Evolutionary conservation across 352 stramenopile genomes (phyloP), one percentile per base, ranked within the genome.

Genomic region (Pythium coloratum): DNA sequence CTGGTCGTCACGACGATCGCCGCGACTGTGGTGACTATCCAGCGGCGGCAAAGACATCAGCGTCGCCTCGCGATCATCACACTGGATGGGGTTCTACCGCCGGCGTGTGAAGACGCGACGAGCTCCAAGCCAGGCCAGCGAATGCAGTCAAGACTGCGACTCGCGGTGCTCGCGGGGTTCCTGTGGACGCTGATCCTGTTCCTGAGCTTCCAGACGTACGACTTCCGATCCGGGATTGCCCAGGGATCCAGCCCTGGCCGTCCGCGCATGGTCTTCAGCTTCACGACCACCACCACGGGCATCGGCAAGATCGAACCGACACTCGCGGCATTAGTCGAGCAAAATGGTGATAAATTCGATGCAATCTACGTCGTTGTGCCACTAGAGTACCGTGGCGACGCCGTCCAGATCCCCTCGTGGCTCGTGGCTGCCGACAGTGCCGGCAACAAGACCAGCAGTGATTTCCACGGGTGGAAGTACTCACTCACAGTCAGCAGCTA

Each of bases 201-300:
- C 6, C 74, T 69, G 36, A 73, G 55, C 20, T 82, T 84, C 64
- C 67, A 77, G 58, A 67, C 74, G 26, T 81, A 74, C 40, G 72
- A 66, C 36, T 66, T 66, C n/a, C 40, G 40, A 55, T 64, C 24
- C 2, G 50, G 0, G 20, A 24, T 24, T 24, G 53, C 24, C 65
- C 56, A n/a, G 51, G 34, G n/a, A 67, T 72, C 61, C 69, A 66
- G 34, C 55, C 55, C 12, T 47, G 62, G 24, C 60, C 73, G 68
- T 30, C 77, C 79, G 1, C 77, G 76, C 24, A 71, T 82, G 44
- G 77, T 86, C 4, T 88, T 86, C 62, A 88, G 80, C 70, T 84
- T 88, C 62, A 88, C 80, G 18, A 84, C 80, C 4, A 88, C 72
- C 14, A 55, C 70, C 10, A 46, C 59, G 18, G 61, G 77, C 18